A percentile compares a stretch with the other conserved stretches of the same genome.
Conservation (phyloP, 768 basidiomycete species). For the Tricholomella constricta region DNA sequence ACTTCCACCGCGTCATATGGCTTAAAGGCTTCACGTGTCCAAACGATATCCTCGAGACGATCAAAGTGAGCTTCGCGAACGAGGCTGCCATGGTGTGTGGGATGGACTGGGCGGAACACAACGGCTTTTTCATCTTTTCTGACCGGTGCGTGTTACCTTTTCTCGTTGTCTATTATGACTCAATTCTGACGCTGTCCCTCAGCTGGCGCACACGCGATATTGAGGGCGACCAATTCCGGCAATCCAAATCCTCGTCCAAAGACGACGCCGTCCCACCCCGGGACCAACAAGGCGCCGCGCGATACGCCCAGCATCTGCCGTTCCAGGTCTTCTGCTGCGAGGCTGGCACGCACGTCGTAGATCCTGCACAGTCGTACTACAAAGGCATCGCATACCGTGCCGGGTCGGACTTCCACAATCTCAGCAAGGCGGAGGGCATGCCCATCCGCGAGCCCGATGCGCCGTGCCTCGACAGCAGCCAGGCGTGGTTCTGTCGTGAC, state of each 20-base stretch:
- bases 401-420: constrained; percentile 79
- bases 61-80: constrained; percentile 87
- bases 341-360: constrained; percentile 95
- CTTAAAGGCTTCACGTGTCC: constrained; percentile 99
- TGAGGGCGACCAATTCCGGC: constrained; percentile 96
- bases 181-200: neutral
- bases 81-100: constrained; percentile 98
- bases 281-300: constrained; percentile 75
- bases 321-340: constrained; percentile 99
- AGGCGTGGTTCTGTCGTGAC: constrained; percentile 98
- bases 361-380: constrained; percentile 96
- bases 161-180: neutral
- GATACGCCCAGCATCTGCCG: constrained; percentile 90
- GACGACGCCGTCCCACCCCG: constrained; percentile 91
- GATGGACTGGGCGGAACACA: constrained; percentile 99
- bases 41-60: constrained; percentile 94
- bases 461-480: constrained; percentile 91
- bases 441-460: constrained; percentile 72
- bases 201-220: constrained; percentile 99
- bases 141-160: constrained; percentile 69
- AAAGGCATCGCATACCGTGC: constrained; percentile 84
- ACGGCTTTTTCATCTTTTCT: constrained; percentile 97
- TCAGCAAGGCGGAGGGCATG: constrained; percentile 59
- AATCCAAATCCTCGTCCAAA: constrained; percentile 91
- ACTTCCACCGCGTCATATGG: constrained; percentile 93